Evolutionary conservation across 2,329 filamentous ascomycete genomes (phyloP).

Genomic region (Apiospora hydei): DNA sequence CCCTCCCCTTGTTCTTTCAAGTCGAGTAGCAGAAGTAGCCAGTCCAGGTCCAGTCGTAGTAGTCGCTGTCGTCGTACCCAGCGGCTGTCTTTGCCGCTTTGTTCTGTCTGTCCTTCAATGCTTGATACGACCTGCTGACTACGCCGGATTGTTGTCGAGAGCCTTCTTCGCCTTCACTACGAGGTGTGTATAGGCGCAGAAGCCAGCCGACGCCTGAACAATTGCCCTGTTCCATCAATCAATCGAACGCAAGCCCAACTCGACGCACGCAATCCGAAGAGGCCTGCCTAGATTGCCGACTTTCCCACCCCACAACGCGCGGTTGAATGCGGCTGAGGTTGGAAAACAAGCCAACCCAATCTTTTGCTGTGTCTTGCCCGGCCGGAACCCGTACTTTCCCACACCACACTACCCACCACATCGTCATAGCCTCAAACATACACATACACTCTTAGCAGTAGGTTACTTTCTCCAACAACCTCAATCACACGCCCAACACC

Average conservation of each 20-base stretch:
- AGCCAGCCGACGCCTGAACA: not conserved
- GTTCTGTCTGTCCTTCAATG: not conserved
- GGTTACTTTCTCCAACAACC: not conserved
- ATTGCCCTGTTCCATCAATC: not conserved
- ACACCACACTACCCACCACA: conserved; percentile 20
- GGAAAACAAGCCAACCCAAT: conserved; percentile 16
- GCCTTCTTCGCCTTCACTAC: not conserved
- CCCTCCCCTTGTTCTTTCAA: not conserved
- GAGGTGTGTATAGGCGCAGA: not conserved
- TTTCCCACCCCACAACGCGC: not conserved
- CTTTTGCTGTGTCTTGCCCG: conserved; percentile 6
- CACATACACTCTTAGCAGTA: conserved; percentile 1
- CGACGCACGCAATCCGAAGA: conserved; percentile 1
- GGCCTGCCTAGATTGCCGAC: conserved; percentile 3
- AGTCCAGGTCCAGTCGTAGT: not conserved
- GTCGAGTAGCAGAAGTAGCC: not conserved
- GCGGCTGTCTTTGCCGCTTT: conserved; percentile 15
- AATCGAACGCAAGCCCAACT: not conserved
- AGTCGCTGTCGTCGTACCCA: not conserved
- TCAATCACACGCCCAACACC: not conserved
- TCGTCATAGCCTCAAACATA: conserved; percentile 23
- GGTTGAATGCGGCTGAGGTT: conserved; percentile 20
- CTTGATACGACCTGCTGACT: not conserved
- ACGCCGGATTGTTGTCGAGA: not conserved
- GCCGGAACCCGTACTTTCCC: conserved; percentile 8